These are phyloP conservation scores for Plasmodium blacklocki DNA, from an alignment of 169 alveolate genomes.

Conservation along the genomic window DNA sequence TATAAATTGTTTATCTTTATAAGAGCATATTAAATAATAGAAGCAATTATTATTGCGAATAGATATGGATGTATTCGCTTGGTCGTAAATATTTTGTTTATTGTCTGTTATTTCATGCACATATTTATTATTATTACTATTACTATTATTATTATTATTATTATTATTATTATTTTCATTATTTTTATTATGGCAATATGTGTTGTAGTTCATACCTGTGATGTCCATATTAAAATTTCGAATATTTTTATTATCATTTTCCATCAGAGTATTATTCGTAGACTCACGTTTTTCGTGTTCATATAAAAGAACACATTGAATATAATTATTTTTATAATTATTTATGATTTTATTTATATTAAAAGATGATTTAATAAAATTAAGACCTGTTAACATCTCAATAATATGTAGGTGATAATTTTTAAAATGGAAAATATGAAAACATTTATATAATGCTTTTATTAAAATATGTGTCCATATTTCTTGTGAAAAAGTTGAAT, in stretches of 20 bases:
- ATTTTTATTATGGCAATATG: not conserved
- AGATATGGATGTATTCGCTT: not conserved
- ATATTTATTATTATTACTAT: not conserved
- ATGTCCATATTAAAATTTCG: not conserved
- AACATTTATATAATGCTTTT: slow-evolving; percentile 50
- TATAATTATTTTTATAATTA: slow-evolving; percentile 17
- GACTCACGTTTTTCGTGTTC: not conserved
- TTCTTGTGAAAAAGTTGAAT: slow-evolving; percentile 25
- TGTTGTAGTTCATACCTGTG: not conserved
- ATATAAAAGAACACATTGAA: not conserved
- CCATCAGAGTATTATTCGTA: not conserved
- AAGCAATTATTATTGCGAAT: not conserved
- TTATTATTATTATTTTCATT: not conserved
- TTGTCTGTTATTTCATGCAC: not conserved
- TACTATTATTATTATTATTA: not conserved
- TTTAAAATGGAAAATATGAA: slow-evolving; percentile 18
- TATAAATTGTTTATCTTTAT: slow-evolving; percentile 9
- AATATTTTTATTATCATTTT: not conserved
- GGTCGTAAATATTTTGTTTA: too few species aligned
- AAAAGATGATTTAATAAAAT: not conserved
- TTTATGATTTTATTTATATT: slow-evolving; percentile 8
- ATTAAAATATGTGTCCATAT: slow-evolving; percentile 42
- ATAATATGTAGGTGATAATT: slow-evolving; percentile 28
- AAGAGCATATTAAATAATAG: slow-evolving; percentile 25
- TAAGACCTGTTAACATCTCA: slow-evolving; percentile 65